Base-by-base conservation (phyloP, 805 yeast species). In the Barnettozyma pratensis region DNA sequence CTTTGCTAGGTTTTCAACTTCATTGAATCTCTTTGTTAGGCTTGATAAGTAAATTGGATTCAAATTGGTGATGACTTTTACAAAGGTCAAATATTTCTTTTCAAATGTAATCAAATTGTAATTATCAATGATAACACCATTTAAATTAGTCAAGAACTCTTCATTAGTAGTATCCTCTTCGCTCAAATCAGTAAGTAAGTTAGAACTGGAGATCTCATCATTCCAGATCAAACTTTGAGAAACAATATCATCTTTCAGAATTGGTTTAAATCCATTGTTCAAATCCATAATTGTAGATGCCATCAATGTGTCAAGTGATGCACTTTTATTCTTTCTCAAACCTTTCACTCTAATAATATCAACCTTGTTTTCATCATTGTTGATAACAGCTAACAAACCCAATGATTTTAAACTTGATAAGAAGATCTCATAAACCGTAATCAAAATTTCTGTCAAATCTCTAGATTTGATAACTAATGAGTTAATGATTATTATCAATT, bases 1-100 rank as follows among this genome's bases (percentile, higher is more conserved):
- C 59, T 94, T 83, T 2, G 98, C 98, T 57, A 91, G 74, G 6
- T 84, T 79, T 63, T 94, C 98, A 44, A 92, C 95, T 60, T 92
- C 98, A 47, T 77, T 80, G 59, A 94, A 91, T 50, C 99, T 72
- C 61, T 85, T 81, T 37, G 82, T 75, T 3, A 90, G 78, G 11
- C 79, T 69, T 11, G 68, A 63, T 36, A 70, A 68, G 42, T 64
- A 69, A 41, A 42, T 50, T 41, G 36, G 46, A 39, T 65, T 66
- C 19, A 71, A 49, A 44, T 61, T 59, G 6, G 66, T 60, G 25
- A 46, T 58, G 42, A 27, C 48, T n/a, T 50, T 48, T 11, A 47
- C 59, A 48, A 63, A 63, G 7, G 42, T 39, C 41, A 55, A 38
- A 44, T 59, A 64, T 40, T 52, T 54, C 12, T 54, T 56, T 29